Evolutionary conservation across 2,329 filamentous ascomycete genomes (phyloP).

Genomic region (Bipolaris gigantea): DNA sequence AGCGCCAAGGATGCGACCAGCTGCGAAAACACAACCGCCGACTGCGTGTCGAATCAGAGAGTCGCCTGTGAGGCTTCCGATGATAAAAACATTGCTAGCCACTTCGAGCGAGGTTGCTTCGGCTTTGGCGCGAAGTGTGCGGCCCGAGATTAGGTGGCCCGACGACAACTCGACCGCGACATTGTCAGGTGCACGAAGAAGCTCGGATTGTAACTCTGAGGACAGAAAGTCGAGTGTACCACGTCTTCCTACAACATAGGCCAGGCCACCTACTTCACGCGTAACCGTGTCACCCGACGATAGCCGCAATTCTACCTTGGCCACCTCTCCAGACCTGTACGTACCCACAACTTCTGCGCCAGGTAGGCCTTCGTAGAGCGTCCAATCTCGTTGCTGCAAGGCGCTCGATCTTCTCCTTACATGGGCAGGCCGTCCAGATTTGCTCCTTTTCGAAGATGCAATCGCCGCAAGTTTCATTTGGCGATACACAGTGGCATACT

Average conservation of each 20-base stretch:
- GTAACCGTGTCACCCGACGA: conserved; percentile 49
- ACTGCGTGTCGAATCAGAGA: conserved; percentile 63
- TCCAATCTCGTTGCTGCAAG: conserved; percentile 54
- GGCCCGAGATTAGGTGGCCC: conserved; percentile 51
- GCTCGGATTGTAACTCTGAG: conserved; percentile 50
- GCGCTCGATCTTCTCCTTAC: conserved; percentile 45
- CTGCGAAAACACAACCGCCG: conserved; percentile 60
- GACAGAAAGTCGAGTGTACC: conserved; percentile 58
- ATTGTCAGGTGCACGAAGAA: conserved; percentile 40
- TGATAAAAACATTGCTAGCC: conserved; percentile 56
- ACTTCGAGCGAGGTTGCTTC: conserved; percentile 55
- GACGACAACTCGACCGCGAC: not conserved
- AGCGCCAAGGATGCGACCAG: conserved; percentile 51
- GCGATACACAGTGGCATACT: conserved; percentile 63
- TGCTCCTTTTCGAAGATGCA: conserved; percentile 22
- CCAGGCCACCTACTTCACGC: conserved; percentile 53
- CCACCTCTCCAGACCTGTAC: conserved; percentile 18
- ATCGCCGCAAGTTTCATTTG: conserved; percentile 59
- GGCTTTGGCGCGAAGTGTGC: conserved; percentile 57
- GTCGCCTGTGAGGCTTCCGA: conserved; percentile 63
- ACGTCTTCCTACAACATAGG: conserved; percentile 60
- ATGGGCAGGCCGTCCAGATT: conserved; percentile 26
- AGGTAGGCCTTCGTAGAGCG: conserved; percentile 58
- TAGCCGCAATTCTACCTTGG: conserved; percentile 49
- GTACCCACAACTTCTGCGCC: conserved; percentile 55